Base-by-base conservation (phyloP, 352 stramenopile genomes). In the Pythium dissimile region DNA sequence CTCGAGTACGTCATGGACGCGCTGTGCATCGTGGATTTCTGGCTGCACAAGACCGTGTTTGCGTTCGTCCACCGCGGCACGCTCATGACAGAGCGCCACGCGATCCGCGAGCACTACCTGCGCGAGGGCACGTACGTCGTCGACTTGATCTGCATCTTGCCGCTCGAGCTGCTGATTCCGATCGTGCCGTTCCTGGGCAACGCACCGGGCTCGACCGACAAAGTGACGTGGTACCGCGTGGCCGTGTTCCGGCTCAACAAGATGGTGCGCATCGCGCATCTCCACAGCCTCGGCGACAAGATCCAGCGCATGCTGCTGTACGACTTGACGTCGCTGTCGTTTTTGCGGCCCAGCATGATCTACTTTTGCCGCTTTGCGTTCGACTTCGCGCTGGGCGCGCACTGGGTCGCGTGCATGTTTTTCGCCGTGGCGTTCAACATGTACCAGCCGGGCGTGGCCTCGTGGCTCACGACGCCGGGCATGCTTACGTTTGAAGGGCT, bases 221-320 rank as follows among this genome's bases (percentile, higher is more conserved):
- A 35, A 3, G 10, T 59, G 15, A 43, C 51, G 5, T 86, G 75
- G 77, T 74, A 80, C 46, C 69, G 62, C 8, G 54, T 86, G 32
- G 54, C 71, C 2, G 67, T 82, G 9, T 47, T 75, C 11, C 74
- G 76, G 6, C 39, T 84, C 35, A 88, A 83, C 44, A 65, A 73
- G 13, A 75, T 84, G 24, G 31, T 88, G 8, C 76, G 76, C 0
- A 69, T 74, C n/a, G 52, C 79, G 26, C 76, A 85, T 50, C 37
- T 86, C 10, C 73, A 72, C 7, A 58, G 56, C 6, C 55, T 88
- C 20, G 71, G 59, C 18, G 71, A 86, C 34, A 42, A 62, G 26
- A 23, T 88, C 1, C 75, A 86, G 52, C 71, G 54, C 2, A 74
- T 75, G 30, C 34, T 89, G 39, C 20, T 89, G 12, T 89, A 87